A percentile compares a stretch with the other conserved stretches of the same genome.
Conservation (phyloP, 208 protist species). For the Crithidia acanthocephali region DNA sequence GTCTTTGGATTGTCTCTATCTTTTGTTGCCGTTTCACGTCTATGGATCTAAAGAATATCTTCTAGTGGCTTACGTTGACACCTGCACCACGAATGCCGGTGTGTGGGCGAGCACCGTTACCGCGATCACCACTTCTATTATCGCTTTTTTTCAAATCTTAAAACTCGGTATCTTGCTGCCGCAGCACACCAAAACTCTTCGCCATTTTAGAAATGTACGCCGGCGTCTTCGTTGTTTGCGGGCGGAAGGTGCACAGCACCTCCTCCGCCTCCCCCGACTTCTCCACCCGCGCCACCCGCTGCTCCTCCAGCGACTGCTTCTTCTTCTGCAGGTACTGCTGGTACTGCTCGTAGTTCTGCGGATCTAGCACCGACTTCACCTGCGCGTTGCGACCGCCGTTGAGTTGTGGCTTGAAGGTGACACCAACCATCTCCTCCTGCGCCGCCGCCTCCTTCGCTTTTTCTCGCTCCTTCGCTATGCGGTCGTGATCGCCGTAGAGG, state of each 20-base stretch:
- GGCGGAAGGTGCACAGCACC: slow-evolving; percentile 68
- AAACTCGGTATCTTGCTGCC: slow-evolving; percentile 57
- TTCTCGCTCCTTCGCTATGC: slow-evolving; percentile 22
- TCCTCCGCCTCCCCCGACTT: slow-evolving; percentile 41
- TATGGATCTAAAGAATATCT: too few species aligned
- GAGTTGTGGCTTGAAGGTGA: slow-evolving; percentile 49
- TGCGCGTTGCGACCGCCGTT: slow-evolving; percentile 48
- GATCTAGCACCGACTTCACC: slow-evolving; percentile 59
- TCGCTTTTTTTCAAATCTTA: slow-evolving; percentile 1
- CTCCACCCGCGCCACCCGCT: slow-evolving; percentile 35
- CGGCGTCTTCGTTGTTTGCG: slow-evolving; percentile 62
- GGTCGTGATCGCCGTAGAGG: slow-evolving; percentile 45
- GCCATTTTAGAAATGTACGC: slow-evolving; percentile 80
- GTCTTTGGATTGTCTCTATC: too few species aligned
- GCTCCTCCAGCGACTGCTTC: slow-evolving; percentile 35
- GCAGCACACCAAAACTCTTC: slow-evolving; percentile 69
- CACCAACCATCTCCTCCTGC: slow-evolving; percentile 38
- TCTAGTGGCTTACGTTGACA: too few species aligned
- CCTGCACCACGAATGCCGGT: too few species aligned
- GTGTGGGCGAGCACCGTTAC: too few species aligned
- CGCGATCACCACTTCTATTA: too few species aligned
- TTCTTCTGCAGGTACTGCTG: slow-evolving; percentile 41
- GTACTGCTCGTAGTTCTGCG: slow-evolving; percentile 52
- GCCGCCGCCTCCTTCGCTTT: slow-evolving; percentile 43
- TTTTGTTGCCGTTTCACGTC: too few species aligned